Evolutionary conservation across 1,284 basidiomycete species (phyloP), one percentile per base, ranked within the genome.

Genomic region (Pholiota adiposa): DNA sequence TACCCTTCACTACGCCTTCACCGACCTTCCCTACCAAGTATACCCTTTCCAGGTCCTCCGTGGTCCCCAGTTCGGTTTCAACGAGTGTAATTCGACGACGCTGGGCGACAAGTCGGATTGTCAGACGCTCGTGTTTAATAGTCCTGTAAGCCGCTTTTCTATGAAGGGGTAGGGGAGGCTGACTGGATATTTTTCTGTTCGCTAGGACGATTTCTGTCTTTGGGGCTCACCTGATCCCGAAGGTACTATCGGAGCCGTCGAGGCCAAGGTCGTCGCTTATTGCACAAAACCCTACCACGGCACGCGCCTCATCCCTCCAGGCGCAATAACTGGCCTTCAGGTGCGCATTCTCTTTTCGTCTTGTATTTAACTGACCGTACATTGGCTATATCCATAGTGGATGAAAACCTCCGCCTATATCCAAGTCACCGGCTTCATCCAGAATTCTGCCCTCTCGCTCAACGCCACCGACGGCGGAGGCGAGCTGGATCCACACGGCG

Each of bases 211-310:
- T 40, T 65, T 65, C 38, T 65, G 63, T 34, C 53, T 65, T 8
- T 65, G 63, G 63, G 63, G 63, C n/a, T 65, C 63, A 9, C 63
- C 63, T 4, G 54, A 58, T 31, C 1, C 63, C 1, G 48, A 34
- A 34, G 61, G 59, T 2, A 16, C 50, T 12, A 65, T 65, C 48
- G 63, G 63, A 19, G 54, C 56, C 23, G 60, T 62, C 7, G 64
- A 65, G 43, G 62, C 59, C 3, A 63, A 63, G 53, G 62, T 65
- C 19, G 62, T 65, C 2, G 62, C 62, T 0, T 65, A 62, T 33
- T 66, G 64, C 56, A 62, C 64, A 7, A 66, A 66, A 50, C 64
- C 64, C 2, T 60, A 59, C 46, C 62, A 66, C 31, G 62, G 64
- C 40, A 62, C 62, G 18, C 64, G 64, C 38, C 51, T 66, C 19